phyloP scores from a whole-genome alignment of 164 flowering plant genomes.

The Vitis rupestris region DNA sequence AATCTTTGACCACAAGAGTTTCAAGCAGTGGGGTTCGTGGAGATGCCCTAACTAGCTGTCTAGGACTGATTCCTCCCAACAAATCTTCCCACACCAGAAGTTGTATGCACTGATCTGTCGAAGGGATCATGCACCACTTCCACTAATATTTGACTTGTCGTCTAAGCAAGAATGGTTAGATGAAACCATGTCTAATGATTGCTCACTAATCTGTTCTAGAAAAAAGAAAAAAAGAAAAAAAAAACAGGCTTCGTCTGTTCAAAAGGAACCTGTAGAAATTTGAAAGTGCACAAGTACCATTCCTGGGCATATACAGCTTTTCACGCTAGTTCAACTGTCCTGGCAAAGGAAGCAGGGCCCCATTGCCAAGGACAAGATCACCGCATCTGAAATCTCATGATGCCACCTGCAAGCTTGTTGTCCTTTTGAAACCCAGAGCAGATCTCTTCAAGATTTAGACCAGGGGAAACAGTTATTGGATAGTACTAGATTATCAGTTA shows the following conservation, averaged over 20 bases:
- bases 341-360: constrained; percentile 43
- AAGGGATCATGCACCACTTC: constrained; percentile 52
- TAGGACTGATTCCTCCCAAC: constrained; percentile 84
- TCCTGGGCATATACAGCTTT: constrained; percentile 49
- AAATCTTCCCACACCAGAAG: constrained; percentile 89
- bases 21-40: constrained; percentile 93
- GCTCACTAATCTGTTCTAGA: too few species aligned
- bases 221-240: too few species aligned
- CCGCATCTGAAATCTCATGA: constrained; percentile 26
- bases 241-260: constrained; percentile 22
- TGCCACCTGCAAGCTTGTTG: too few species aligned
- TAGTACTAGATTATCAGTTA: too few species aligned
- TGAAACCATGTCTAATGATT: too few species aligned
- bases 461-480: too few species aligned
- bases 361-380: constrained; percentile 50
- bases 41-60: constrained; percentile 80
- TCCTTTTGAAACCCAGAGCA: too few species aligned
- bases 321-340: constrained; percentile 43
- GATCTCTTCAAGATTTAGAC: too few species aligned
- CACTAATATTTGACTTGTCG: too few species aligned
- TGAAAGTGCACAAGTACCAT: constrained; percentile 57
- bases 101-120: constrained; percentile 72
- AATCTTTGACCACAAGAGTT: constrained; percentile 78
- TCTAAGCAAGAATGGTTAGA: too few species aligned
- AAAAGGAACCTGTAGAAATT: constrained; percentile 55